phyloP scores from a whole-genome alignment of 345 rosid genomes.

The Sonneratia alba region DNA sequence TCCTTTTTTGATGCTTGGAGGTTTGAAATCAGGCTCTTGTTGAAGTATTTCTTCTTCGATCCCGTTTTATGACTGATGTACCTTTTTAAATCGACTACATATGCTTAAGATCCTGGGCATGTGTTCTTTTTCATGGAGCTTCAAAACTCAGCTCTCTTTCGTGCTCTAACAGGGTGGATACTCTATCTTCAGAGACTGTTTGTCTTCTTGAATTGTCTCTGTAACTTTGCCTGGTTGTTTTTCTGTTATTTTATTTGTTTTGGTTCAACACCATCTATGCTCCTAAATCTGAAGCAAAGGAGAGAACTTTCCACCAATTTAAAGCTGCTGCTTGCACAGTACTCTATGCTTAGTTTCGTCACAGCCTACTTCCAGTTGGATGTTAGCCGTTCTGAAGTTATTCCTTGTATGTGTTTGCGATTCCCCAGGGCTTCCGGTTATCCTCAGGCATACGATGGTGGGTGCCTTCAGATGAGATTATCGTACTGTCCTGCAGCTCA shows the following conservation, averaged over 20 bases:
- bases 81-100: no score
- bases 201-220: neutral
- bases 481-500: constrained; percentile 91
- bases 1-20: neutral
- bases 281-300: neutral
- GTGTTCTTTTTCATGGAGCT: neutral
- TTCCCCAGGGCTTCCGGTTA: constrained; percentile 76
- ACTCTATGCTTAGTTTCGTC: neutral
- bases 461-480: constrained; percentile 86
- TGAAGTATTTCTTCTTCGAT: neutral
- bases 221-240: neutral
- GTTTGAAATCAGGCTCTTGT: neutral
- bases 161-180: neutral
- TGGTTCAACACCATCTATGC: no score
- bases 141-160: neutral
- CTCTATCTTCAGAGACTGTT: neutral
- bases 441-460: constrained; percentile 80
- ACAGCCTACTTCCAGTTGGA: no score
- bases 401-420: neutral
- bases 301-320: neutral
- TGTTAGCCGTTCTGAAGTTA: neutral
- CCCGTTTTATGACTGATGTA: neutral
- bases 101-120: neutral
- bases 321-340: neutral
- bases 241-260: no score